Evolutionary conservation across 169 alveolate species (phyloP).

Genomic region (Plasmodium coatneyi): DNA sequence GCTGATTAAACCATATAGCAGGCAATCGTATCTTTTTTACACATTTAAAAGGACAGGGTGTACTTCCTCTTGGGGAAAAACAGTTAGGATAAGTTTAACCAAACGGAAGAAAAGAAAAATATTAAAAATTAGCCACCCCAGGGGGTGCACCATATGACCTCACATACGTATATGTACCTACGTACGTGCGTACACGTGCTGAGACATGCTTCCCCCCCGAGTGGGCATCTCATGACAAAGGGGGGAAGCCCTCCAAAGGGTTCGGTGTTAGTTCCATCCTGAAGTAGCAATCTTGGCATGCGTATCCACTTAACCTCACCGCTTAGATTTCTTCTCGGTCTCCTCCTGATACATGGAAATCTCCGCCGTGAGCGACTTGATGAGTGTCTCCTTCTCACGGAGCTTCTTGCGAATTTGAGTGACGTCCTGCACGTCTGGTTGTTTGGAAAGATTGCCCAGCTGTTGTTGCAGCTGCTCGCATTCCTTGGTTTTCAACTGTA

Average conservation of each 20-base stretch:
- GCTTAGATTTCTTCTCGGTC: background rate
- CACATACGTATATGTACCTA: background rate
- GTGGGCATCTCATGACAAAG: background rate
- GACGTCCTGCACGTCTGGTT: slow-evolving; percentile 32
- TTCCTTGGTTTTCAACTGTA: slow-evolving; percentile 41
- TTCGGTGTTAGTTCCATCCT: background rate
- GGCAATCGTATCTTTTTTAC: background rate
- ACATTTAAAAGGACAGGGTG: background rate
- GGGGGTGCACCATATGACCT: background rate
- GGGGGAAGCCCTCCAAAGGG: background rate
- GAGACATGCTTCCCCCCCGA: background rate
- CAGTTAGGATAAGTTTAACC: background rate
- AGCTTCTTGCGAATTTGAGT: slow-evolving; percentile 31
- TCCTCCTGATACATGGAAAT: slow-evolving; percentile 74
- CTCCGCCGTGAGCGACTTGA: slow-evolving; percentile 60
- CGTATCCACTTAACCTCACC: background rate
- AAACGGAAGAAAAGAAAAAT: background rate
- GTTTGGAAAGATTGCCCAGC: background rate
- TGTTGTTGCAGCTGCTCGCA: slow-evolving; percentile 60
- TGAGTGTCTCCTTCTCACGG: slow-evolving; percentile 54
- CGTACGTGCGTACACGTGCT: background rate
- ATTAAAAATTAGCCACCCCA: background rate
- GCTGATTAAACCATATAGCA: background rate
- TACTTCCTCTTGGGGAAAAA: background rate
- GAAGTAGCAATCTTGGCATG: background rate